These are phyloP conservation scores for Aspergillus ochraceus DNA, from an alignment of 2,329 filamentous ascomycete species.

Conservation along the genomic window DNA sequence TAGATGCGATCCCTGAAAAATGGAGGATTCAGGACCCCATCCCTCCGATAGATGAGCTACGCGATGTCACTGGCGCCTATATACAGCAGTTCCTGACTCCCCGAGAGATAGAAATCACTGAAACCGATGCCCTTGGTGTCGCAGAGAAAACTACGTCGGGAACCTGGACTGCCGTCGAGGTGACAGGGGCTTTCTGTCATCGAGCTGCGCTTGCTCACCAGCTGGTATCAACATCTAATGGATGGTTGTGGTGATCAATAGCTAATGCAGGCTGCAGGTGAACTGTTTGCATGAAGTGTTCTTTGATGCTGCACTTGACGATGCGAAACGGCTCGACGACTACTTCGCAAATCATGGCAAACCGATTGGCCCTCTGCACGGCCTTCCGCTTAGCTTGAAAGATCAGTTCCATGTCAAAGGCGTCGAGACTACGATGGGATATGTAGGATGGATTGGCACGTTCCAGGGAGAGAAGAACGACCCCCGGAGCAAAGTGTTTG, in stretches of 20 bases:
- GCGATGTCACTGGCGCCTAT: slow-evolving; percentile 57
- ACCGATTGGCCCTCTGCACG: slow-evolving; percentile 61
- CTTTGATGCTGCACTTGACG: slow-evolving; percentile 53
- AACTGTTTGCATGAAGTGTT: slow-evolving; percentile 56
- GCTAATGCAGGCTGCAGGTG: slow-evolving; percentile 26
- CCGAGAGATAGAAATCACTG: slow-evolving; percentile 61
- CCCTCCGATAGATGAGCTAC: slow-evolving; percentile 52
- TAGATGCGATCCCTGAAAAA: slow-evolving; percentile 56
- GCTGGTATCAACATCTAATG: slow-evolving; percentile 40
- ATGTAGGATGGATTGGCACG: slow-evolving; percentile 65
- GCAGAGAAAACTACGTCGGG: slow-evolving; percentile 55
- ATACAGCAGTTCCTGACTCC: slow-evolving; percentile 56
- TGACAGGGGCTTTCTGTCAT: slow-evolving; percentile 58
- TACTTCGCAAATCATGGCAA: slow-evolving; percentile 44
- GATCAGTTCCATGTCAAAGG: slow-evolving; percentile 52
- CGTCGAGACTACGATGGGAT: slow-evolving; percentile 61
- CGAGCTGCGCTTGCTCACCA: slow-evolving; percentile 60
- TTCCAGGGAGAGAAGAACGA: slow-evolving; percentile 57
- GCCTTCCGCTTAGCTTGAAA: slow-evolving; percentile 58
- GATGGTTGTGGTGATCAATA: neutral
- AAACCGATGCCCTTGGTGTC: slow-evolving; percentile 59
- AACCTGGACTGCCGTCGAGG: slow-evolving; percentile 57
- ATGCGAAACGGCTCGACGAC: slow-evolving; percentile 51
- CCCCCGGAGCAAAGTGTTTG: slow-evolving; percentile 50
- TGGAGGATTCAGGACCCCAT: slow-evolving; percentile 53